These are phyloP conservation scores for Ascobolus immersus DNA, from an alignment of 495 filamentous ascomycete genomes.

Conservation along the genomic window DNA sequence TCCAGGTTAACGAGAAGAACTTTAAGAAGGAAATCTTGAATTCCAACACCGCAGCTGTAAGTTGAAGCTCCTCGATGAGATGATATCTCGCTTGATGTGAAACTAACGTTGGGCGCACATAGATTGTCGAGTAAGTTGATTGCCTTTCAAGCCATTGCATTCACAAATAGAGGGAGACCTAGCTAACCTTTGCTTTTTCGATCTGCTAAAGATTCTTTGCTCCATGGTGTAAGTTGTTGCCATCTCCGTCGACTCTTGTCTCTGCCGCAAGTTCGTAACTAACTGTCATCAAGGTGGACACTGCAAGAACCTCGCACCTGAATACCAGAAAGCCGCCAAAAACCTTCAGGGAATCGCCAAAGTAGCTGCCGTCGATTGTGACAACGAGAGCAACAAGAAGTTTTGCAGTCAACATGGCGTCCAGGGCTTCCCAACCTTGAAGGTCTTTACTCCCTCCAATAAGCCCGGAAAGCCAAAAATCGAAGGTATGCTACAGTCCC, in stretches of 20 bases:
- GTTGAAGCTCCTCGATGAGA: slow-evolving; percentile 12
- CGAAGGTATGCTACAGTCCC: slow-evolving; percentile 23
- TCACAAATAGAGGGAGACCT: not conserved
- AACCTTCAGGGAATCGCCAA: slow-evolving; percentile 73
- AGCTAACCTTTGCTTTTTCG: slow-evolving; percentile 3
- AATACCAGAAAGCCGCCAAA: slow-evolving; percentile 81
- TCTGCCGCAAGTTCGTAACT: too few relatives aligned
- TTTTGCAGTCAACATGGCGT: slow-evolving; percentile 76
- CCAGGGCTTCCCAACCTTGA: slow-evolving; percentile 86
- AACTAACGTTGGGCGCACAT: slow-evolving; percentile 3
- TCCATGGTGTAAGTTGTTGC: slow-evolving; percentile 13
- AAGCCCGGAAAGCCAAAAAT: slow-evolving; percentile 56
- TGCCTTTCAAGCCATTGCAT: not conserved
- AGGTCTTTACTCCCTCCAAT: slow-evolving; percentile 70
- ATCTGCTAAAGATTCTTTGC: slow-evolving; percentile 13
- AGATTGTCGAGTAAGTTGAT: slow-evolving; percentile 42
- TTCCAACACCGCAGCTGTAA: slow-evolving; percentile 76
- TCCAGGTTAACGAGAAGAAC: slow-evolving; percentile 59
- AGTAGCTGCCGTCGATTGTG: slow-evolving; percentile 85
- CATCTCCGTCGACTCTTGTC: slow-evolving; percentile 51
- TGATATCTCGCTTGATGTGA: slow-evolving; percentile 8
- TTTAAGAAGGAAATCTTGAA: slow-evolving; percentile 68
- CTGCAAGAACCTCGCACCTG: slow-evolving; percentile 82
- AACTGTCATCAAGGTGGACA: slow-evolving; percentile 49
- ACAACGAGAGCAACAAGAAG: slow-evolving; percentile 76